These are phyloP conservation scores for Cladochytrium replicatum DNA, from an alignment of 192 early-diverging fungal genomes.

Conservation along the genomic window DNA sequence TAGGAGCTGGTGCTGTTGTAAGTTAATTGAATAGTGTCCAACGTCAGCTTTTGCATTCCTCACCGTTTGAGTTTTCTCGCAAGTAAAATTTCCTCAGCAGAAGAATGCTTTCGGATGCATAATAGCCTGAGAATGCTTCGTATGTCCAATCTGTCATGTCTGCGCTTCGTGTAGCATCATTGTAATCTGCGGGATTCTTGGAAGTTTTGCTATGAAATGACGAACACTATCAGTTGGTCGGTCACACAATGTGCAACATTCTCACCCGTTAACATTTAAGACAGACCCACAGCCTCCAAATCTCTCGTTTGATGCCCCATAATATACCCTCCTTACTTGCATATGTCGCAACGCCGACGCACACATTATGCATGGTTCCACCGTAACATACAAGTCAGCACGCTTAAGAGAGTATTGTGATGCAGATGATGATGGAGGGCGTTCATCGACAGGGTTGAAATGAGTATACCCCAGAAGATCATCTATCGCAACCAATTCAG, in stretches of 20 bases:
- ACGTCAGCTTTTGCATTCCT: background rate
- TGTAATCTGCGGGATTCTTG: background rate
- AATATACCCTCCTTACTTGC: conserved; percentile 74
- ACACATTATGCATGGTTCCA: conserved; percentile 98
- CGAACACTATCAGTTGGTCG: background rate
- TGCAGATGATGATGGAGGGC: conserved; percentile 3
- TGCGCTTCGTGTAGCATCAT: background rate
- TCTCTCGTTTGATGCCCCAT: conserved; percentile 85
- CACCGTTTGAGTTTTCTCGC: conserved; percentile 80
- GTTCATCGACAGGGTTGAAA: conserved; percentile 16
- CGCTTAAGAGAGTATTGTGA: conserved; percentile 31
- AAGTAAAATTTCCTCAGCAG: conserved; percentile 87
- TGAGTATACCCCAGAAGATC: conserved; percentile 40
- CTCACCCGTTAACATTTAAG: conserved; percentile 67
- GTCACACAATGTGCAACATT: conserved; percentile 14
- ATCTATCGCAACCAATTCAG: conserved; percentile 90
- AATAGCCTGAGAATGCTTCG: conserved; percentile 56
- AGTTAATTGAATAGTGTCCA: background rate
- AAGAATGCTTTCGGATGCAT: conserved; percentile 72
- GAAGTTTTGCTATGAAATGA: background rate
- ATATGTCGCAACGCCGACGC: conserved; percentile 80
- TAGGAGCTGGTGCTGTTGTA: conserved; percentile 70
- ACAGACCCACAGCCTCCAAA: conserved; percentile 97
- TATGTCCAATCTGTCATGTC: conserved; percentile 34
- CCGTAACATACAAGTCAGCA: conserved; percentile 92